phyloP scores from a whole-genome alignment of 345 rosid genomes.

The Salix udensis region DNA sequence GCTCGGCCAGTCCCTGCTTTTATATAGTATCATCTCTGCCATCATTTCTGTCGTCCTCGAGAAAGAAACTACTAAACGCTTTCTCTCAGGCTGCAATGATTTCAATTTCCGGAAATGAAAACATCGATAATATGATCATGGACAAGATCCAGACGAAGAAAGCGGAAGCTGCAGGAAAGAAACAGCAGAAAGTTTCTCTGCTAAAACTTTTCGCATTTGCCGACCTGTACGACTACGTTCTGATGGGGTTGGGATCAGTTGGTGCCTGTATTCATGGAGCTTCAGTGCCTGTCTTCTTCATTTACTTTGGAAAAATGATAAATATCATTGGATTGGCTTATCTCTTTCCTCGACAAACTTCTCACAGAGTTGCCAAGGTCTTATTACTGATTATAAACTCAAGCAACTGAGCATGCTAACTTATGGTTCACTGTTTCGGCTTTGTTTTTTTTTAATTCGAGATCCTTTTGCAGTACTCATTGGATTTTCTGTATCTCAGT shows the following conservation, averaged over 20 bases:
- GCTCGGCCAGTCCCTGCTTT: too few species aligned
- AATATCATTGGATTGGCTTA: slow-evolving; percentile 71
- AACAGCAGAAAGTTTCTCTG: slow-evolving; percentile 41
- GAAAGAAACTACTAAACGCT: too few species aligned
- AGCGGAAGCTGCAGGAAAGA: slow-evolving; percentile 17
- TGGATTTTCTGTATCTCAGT: slow-evolving; percentile 93
- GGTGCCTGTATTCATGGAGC: slow-evolving; percentile 88
- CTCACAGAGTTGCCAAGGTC: slow-evolving; percentile 88
- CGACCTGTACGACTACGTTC: slow-evolving; percentile 58
- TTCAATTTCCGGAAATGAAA: too few species aligned
- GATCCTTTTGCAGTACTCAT: slow-evolving; percentile 64
- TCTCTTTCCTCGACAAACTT: slow-evolving; percentile 65
- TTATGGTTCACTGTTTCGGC: too few species aligned
- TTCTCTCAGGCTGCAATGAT: too few species aligned
- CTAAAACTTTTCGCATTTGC: slow-evolving; percentile 77
- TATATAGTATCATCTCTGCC: too few species aligned
- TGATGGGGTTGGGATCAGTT: slow-evolving; percentile 80
- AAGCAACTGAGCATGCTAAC: background rate
- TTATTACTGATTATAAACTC: too few species aligned
- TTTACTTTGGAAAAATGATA: slow-evolving; percentile 82
- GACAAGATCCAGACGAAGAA: slow-evolving; percentile 2
- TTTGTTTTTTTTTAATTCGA: background rate
- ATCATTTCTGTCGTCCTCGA: too few species aligned
- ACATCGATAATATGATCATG: too few species aligned
- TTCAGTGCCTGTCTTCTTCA: slow-evolving; percentile 88